Evolutionary conservation across 306 rosid genomes (phyloP).

Genomic region (Astragalus membranaceus): DNA sequence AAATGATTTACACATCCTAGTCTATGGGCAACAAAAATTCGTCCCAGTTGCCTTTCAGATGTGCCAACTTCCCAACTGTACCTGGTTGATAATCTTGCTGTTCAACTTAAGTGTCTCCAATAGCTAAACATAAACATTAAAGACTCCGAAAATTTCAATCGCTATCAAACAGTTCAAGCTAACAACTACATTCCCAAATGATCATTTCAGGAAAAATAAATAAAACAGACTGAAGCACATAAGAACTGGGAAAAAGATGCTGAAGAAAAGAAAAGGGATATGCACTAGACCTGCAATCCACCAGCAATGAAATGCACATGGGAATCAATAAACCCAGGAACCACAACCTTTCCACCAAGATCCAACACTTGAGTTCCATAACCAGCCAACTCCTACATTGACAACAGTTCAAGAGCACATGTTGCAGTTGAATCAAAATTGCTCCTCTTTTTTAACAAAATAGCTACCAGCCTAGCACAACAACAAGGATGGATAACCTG

Average conservation of each 20-base stretch:
- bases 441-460: neutral
- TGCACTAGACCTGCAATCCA: conserved; percentile 63
- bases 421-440: neutral
- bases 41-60: neutral
- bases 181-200: neutral
- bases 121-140: neutral
- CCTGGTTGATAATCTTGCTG: neutral
- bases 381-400: conserved; percentile 59
- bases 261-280: neutral
- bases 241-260: neutral
- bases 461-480: neutral
- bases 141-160: neutral
- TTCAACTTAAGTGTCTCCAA: neutral
- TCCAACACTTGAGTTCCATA: conserved; percentile 49
- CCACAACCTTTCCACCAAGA: conserved; percentile 65
- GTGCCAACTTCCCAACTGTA: neutral
- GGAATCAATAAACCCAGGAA: conserved; percentile 83
- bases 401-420: neutral
- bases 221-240: neutral
- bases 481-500: conserved; percentile 31
- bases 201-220: neutral
- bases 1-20: neutral
- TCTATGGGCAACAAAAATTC: neutral
- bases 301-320: conserved; percentile 59
- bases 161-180: neutral